Conservation (phyloP, 2,329 filamentous ascomycete species). For the Plectosphaerella cucumerina region DNA sequence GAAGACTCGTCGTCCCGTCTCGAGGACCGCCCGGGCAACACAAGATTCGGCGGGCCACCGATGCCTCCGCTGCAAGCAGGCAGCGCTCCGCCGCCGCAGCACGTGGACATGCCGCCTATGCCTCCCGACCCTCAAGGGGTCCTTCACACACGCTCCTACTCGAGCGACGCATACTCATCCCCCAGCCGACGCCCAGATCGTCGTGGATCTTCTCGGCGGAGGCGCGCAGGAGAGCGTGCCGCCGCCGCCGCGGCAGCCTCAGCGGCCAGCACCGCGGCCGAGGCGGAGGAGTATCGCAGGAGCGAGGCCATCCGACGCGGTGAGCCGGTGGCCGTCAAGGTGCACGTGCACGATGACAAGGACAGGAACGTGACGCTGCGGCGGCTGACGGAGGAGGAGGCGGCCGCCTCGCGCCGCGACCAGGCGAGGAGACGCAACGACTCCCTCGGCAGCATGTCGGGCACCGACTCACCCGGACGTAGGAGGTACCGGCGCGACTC, state of each 20-base stretch:
- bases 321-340: slow-evolving; percentile 51
- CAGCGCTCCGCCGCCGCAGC: slow-evolving; percentile 13
- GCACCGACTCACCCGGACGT: slow-evolving; percentile 45
- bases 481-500: slow-evolving; percentile 53
- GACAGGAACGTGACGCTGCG: slow-evolving; percentile 59
- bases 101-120: slow-evolving; percentile 37
- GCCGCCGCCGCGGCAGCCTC: slow-evolving; percentile 43
- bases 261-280: slow-evolving; percentile 42
- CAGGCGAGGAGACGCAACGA: slow-evolving; percentile 37
- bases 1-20: slow-evolving; percentile 29
- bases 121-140: slow-evolving; percentile 42
- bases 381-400: slow-evolving; percentile 57
- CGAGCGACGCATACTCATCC: slow-evolving; percentile 38
- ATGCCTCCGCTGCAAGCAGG: slow-evolving; percentile 30
- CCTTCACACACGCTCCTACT: slow-evolving; percentile 31
- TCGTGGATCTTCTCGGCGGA: slow-evolving; percentile 41
- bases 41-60: slow-evolving; percentile 23
- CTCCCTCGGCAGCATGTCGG: slow-evolving; percentile 54
- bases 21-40: slow-evolving; percentile 30
- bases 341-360: slow-evolving; percentile 57
- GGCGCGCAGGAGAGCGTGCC: slow-evolving; percentile 39
- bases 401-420: slow-evolving; percentile 35
- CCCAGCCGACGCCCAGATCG: slow-evolving; percentile 34
- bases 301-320: slow-evolving; percentile 32
- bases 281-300: slow-evolving; percentile 35